Evolutionary conservation across 805 yeast genomes (phyloP).

Genomic region (Myxozyma melibiosi): DNA sequence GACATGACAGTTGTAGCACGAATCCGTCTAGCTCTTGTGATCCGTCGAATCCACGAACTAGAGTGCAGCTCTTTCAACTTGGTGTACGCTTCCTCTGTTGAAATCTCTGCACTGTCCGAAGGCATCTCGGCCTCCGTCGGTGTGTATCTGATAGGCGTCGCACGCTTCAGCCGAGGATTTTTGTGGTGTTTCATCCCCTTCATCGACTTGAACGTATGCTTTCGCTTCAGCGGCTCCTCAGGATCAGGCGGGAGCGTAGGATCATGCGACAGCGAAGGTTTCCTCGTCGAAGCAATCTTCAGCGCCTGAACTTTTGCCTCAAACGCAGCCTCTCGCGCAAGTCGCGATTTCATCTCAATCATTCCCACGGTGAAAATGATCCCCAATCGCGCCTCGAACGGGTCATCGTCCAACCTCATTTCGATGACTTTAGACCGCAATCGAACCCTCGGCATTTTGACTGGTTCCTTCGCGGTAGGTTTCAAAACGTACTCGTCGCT

Average conservation of each 20-base stretch:
- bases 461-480: slow-evolving; percentile 36
- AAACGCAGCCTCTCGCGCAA: slow-evolving; percentile 52
- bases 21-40: slow-evolving; percentile 45
- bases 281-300: slow-evolving; percentile 5
- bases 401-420: slow-evolving; percentile 80
- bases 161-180: slow-evolving; percentile 3
- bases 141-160: slow-evolving; percentile 23
- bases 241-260: background rate
- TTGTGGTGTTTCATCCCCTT: slow-evolving; percentile 9
- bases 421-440: slow-evolving; percentile 59
- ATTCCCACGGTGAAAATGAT: slow-evolving; percentile 65
- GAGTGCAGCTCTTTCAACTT: slow-evolving; percentile 54
- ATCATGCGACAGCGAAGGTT: too few species aligned
- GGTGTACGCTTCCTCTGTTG: slow-evolving; percentile 42
- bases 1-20: slow-evolving; percentile 44
- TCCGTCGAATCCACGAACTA: slow-evolving; percentile 70
- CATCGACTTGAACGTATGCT: slow-evolving; percentile 20
- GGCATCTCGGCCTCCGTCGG: slow-evolving; percentile 32
- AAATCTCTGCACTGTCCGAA: slow-evolving; percentile 30
- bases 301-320: slow-evolving; percentile 42
- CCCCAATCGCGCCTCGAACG: slow-evolving; percentile 76
- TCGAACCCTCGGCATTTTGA: slow-evolving; percentile 50
- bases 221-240: slow-evolving; percentile 1
- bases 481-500: slow-evolving; percentile 31
- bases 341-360: slow-evolving; percentile 56